A percentile compares a stretch with the other conserved stretches of the same genome.
These are phyloP conservation scores for Psidium friedrichsthalianum DNA, from an alignment of 345 rosid genomes.

Conservation along the genomic window DNA sequence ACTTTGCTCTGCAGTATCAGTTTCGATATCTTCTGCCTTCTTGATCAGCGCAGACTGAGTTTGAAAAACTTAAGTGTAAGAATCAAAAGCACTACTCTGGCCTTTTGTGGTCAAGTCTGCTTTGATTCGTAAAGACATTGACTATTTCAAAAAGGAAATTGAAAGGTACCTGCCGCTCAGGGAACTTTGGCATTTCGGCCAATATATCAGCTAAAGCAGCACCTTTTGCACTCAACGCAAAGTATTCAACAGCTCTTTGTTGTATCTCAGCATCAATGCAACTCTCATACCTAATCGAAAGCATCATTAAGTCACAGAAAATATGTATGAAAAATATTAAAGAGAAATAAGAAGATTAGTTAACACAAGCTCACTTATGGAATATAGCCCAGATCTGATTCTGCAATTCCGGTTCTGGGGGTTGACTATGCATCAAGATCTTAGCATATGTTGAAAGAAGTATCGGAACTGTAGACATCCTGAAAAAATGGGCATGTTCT, in stretches of 20 bases:
- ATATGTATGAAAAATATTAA: neutral
- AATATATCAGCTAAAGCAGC: slow-evolving; percentile 69
- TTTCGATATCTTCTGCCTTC: slow-evolving; percentile 78
- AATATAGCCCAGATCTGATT: slow-evolving; percentile 82
- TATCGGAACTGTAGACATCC: slow-evolving; percentile 76
- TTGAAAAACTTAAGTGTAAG: neutral
- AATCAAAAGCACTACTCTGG: neutral
- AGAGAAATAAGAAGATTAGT: neutral
- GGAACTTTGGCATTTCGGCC: slow-evolving; percentile 99
- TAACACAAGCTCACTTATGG: slow-evolving; percentile 54
- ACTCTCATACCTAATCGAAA: slow-evolving; percentile 70
- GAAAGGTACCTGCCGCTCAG: slow-evolving; percentile 81
- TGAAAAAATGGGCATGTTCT: slow-evolving; percentile 18
- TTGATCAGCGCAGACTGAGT: slow-evolving; percentile 78
- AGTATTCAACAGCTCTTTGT: slow-evolving; percentile 93
- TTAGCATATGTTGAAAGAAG: slow-evolving; percentile 98
- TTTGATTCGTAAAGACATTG: neutral
- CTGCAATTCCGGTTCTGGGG: slow-evolving; percentile 80
- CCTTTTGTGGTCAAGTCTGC: neutral
- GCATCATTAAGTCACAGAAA: slow-evolving; percentile 4
- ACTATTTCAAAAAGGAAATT: neutral
- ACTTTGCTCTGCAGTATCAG: slow-evolving; percentile 97
- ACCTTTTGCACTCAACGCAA: slow-evolving; percentile 90
- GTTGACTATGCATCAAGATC: slow-evolving; percentile 91
- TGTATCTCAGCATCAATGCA: slow-evolving; percentile 99